Conservation (phyloP, 148 eudicot species). For the Talinum fruticosum region DNA sequence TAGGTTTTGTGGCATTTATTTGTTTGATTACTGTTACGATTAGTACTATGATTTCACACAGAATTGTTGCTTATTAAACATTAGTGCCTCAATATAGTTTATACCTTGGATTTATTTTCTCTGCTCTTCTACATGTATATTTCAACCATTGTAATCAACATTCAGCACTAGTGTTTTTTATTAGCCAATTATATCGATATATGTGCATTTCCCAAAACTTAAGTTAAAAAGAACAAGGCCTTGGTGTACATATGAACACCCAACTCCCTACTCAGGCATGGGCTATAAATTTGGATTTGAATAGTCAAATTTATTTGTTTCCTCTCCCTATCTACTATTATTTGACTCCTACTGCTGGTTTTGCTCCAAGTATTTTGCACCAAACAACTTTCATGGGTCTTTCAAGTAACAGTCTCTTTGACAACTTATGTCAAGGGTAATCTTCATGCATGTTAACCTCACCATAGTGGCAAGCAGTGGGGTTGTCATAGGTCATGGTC, state of each 20-base stretch:
- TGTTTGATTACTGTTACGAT: not conserved
- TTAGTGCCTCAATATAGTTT: not conserved
- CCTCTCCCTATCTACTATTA: too few species aligned
- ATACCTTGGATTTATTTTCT: not conserved
- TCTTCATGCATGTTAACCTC: not conserved
- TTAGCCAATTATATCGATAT: not conserved
- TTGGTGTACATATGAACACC: too few species aligned
- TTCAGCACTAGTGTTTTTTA: not conserved
- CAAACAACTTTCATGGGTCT: not conserved
- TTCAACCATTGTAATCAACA: not conserved
- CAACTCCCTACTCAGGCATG: not conserved
- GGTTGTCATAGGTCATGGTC: not conserved
- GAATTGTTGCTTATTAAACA: not conserved
- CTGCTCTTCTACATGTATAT: not conserved
- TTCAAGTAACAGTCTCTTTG: not conserved
- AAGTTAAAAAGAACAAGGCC: too few species aligned
- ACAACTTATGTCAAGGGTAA: not conserved
- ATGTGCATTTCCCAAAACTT: not conserved
- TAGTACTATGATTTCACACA: not conserved
- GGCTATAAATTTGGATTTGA: not conserved
- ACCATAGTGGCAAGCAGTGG: not conserved
- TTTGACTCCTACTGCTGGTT: not conserved
- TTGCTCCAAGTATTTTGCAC: not conserved
- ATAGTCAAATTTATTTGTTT: too few species aligned
- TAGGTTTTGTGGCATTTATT: not conserved